Evolutionary conservation across 225 moss, liverwort and hornwort genomes (phyloP), one percentile per base, ranked within the genome.

Genomic region (Antitrichia curtipendula): DNA sequence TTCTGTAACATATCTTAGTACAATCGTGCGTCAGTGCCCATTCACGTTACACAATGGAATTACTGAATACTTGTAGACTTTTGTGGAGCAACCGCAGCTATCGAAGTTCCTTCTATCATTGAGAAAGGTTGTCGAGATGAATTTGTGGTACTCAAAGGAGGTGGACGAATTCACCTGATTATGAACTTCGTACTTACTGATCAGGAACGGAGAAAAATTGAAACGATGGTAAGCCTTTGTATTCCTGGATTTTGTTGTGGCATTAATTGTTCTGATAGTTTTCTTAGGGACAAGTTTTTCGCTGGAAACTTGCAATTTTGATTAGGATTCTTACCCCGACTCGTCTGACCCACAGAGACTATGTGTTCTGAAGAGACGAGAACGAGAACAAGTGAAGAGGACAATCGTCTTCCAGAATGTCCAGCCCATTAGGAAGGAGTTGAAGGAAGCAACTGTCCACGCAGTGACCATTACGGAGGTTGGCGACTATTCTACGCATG

Each of bases 61-160:
- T 16, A 87, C 21, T 34, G 10, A 7, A 32, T 50, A 23, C 28
- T 45, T 29, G 50, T 72, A 41, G 74, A 49, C 29, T 28, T 47
- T 69, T 86, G 64, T 45, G 86, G 87, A 84, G 53, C 71, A 81
- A 75, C 53, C 53, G 91, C 94, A 95, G 98, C 91, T 86, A 95
- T 98, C 78, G 94, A 94, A 70, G 80, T 98, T 49, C 88, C 92
- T 77, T 91, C 94, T 63, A 93, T 95, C 62, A 90, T 96, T 81
- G 89, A 98, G 87, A 91, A 87, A 86, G 96, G 98, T 52, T 93
- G 74, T 75, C 94, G 94, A 89, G 98, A 98, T 82, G 95, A 96
- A 36, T 92, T 93, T 82, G 89, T 95, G 13, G 84, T 83, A 53
- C 90, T 98, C 54, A 65, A 90, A 56, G 90, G 91, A 36, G 96